Conservation (phyloP, 2,329 filamentous ascomycete genomes). For the Pseudonectria buxi region DNA sequence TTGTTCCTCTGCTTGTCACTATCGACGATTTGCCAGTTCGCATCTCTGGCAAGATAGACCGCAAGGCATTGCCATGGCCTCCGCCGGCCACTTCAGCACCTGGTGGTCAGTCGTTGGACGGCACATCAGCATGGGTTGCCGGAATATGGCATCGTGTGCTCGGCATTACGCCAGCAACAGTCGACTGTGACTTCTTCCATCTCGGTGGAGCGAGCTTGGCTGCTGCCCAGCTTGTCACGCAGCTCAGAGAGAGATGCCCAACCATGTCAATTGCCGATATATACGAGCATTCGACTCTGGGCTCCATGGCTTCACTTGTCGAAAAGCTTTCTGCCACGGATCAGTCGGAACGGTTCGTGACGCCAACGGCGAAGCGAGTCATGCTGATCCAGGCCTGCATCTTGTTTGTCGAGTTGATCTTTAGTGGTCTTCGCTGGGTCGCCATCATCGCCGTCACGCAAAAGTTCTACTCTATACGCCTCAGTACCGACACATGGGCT, state of each 20-base stretch:
- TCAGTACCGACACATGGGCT: constrained; percentile 7
- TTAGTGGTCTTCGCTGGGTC: constrained; percentile 8
- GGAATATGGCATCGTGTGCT: constrained; percentile 3
- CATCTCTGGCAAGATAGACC: constrained; percentile 17
- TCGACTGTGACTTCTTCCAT: constrained; percentile 13
- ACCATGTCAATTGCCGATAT: constrained; percentile 16
- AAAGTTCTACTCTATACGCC: constrained; percentile 7
- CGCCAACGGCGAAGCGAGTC: constrained; percentile 12
- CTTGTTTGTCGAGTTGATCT: constrained; percentile 6
- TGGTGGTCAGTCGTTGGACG: too few relatives aligned
- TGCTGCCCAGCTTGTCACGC: constrained; percentile 16
- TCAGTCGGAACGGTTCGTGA: constrained; percentile 8
- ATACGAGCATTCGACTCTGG: constrained; percentile 12
- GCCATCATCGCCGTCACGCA: constrained; percentile 4
- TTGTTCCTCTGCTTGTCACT: constrained; percentile 14
- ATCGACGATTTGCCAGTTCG: constrained; percentile 13
- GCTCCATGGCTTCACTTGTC: constrained; percentile 9
- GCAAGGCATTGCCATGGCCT: constrained; percentile 9
- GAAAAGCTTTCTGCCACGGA: constrained; percentile 9
- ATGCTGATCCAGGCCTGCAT: constrained; percentile 11
- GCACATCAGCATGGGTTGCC: too few relatives aligned
- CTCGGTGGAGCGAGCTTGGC: constrained; percentile 16
- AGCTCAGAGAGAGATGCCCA: constrained; percentile 11
- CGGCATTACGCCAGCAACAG: constrained; percentile 5
- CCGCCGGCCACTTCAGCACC: neutral